A percentile compares a stretch with the other conserved stretches of the same genome.
Conservation (phyloP, 2,329 filamentous ascomycete species). For the Hymenoscyphus linearis region DNA sequence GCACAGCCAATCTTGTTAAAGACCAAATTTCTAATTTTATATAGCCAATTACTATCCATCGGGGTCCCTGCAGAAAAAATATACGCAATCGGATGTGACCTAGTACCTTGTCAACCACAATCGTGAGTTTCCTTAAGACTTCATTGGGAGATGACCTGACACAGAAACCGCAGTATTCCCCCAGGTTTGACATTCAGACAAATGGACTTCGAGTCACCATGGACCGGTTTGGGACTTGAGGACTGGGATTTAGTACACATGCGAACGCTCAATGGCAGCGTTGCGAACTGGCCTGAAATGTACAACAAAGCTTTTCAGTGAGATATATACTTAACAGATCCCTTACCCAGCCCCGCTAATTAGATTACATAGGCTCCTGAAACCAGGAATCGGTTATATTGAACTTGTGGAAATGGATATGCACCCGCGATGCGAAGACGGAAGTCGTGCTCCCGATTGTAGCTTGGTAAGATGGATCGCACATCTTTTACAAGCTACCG, state of each 20-base stretch:
- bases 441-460: conserved; percentile 51
- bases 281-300: conserved; percentile 68
- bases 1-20: too few species aligned
- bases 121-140: conserved; percentile 36
- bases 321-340: conserved; percentile 28
- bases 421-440: conserved; percentile 65
- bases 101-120: conserved; percentile 56
- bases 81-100: conserved; percentile 56
- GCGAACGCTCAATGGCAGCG: conserved; percentile 72
- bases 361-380: conserved; percentile 59
- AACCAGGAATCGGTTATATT: conserved; percentile 67
- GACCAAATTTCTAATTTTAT: neutral
- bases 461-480: conserved; percentile 64
- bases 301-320: conserved; percentile 67
- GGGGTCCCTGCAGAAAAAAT: neutral
- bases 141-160: neutral
- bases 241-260: conserved; percentile 71
- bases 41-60: neutral
- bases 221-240: conserved; percentile 44
- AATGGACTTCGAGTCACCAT: conserved; percentile 73
- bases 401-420: conserved; percentile 92
- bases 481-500: conserved; percentile 63
- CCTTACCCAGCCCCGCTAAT: conserved; percentile 18
- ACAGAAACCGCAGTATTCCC: conserved; percentile 53
- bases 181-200: conserved; percentile 63